Conservation (phyloP, 2,329 filamentous ascomycete species). For the Plectosphaerella sp. region DNA sequence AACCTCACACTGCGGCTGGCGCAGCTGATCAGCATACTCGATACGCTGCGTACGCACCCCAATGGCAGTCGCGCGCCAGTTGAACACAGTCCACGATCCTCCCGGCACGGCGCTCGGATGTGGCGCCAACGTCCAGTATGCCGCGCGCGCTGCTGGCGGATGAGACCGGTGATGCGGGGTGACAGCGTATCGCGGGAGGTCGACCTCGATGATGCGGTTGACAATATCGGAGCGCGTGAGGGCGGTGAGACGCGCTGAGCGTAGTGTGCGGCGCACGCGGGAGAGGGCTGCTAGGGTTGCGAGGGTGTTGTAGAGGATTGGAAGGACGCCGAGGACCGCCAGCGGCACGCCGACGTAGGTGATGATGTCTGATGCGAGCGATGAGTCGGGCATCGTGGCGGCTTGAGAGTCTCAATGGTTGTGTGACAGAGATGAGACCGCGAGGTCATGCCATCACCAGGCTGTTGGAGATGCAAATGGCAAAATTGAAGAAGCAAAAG, state of each 20-base stretch:
- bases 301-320: conserved; percentile 62
- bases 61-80: conserved; percentile 61
- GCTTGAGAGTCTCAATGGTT: conserved; percentile 8
- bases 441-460: no score
- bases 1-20: conserved; percentile 48
- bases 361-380: conserved; percentile 4
- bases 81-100: conserved; percentile 61
- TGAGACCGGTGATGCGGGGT: conserved; percentile 54
- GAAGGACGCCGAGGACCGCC: conserved; percentile 55
- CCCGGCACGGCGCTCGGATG: conserved; percentile 51
- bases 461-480: no score
- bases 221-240: conserved; percentile 60
- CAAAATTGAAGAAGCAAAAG: no score
- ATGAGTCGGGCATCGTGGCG: conserved; percentile 16
- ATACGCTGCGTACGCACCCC: conserved; percentile 59
- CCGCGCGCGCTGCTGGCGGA: conserved; percentile 23
- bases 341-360: conserved; percentile 34
- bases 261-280: conserved; percentile 54
- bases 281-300: conserved; percentile 56
- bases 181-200: conserved; percentile 60
- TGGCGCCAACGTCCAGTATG: conserved; percentile 54
- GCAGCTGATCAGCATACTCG: conserved; percentile 54
- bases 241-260: conserved; percentile 51
- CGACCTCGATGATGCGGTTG: conserved; percentile 62
- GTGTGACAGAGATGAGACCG: background rate